Evolutionary conservation across 2,329 filamentous ascomycete genomes (phyloP).

Genomic region (Scytalidium sp.): DNA sequence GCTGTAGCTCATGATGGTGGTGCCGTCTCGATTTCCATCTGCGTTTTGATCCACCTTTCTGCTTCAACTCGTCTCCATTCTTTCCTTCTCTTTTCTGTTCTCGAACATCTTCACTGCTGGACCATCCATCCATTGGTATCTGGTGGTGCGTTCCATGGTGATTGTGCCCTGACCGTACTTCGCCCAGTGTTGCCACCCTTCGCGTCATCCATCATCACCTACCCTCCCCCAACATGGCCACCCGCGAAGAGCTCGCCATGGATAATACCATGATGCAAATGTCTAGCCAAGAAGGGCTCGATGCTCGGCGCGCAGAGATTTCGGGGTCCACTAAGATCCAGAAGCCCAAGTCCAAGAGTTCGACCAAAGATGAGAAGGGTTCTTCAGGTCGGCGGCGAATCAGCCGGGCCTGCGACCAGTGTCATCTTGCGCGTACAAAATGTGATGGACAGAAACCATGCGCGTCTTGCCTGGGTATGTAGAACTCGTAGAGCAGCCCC

Average conservation of each 20-base stretch:
- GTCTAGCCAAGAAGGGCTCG: neutral
- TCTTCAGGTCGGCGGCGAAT: constrained; percentile 63
- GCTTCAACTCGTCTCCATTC: neutral
- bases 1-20: neutral
- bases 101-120: neutral
- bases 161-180: neutral
- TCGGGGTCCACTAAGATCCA: neutral
- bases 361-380: neutral
- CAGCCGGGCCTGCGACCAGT: constrained; percentile 87
- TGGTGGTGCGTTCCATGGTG: neutral
- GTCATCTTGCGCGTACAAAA: constrained; percentile 86
- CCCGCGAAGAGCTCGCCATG: neutral
- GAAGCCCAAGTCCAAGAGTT: neutral
- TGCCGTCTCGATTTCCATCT: neutral
- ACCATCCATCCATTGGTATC: neutral
- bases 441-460: constrained; percentile 86
- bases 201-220: neutral
- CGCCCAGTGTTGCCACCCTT: neutral
- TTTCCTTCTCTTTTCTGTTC: neutral
- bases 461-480: constrained; percentile 79
- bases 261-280: neutral
- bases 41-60: neutral
- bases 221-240: neutral
- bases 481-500: constrained; percentile 2
- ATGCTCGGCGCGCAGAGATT: neutral